Evolutionary conservation across 257 asterid species (phyloP), one percentile per base, ranked within the genome.

Genomic region (Perilla frutescens): DNA sequence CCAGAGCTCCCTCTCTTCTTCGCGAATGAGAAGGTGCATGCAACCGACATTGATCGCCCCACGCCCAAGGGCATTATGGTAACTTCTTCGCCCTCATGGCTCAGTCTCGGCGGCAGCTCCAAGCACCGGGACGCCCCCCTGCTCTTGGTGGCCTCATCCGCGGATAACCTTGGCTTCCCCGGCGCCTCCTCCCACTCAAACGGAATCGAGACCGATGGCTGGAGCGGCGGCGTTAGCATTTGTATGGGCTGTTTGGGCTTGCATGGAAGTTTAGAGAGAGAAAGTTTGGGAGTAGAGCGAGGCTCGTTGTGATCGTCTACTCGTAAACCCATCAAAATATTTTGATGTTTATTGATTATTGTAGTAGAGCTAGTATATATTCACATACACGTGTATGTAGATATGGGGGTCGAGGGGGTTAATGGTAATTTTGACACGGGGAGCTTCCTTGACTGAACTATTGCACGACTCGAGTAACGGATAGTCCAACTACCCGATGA

Each of bases 121-220:
- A 91, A 63, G 48, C 90, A 78, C 83, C 92, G 83, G 7, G 26
- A 20, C 26, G 55, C 89, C 0, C 71, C 62, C 72, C 65, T 80
- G 60, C 58, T 57, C 66, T 68, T 74, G n/a, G 69, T 8, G 1
- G 64, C 61, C 36, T 11, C 74, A 0, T 14, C 53, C 39, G 72
- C 32, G 44, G 68, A 12, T 62, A 79, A 29, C 62, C 89, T 82
- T 1, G 96, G 93, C 80, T 83, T 89, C 0, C 97, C 96, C 0
- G 97, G 97, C 10, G 77, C 96, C 69, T 85, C 96, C 85, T 91
- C 96, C 97, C 96, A 91, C 37, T 73, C 84, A 58, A 91, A 89
- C 1, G 97, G 97, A 32, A 91, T 7, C 3, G 97, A 85, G 54
- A 68, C 79, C 8, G 76, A 51, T 1, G 87, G 82, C 11, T 84